These are phyloP conservation scores for Yamadazyma insecticola DNA, from an alignment of 805 yeast species.

Conservation along the genomic window DNA sequence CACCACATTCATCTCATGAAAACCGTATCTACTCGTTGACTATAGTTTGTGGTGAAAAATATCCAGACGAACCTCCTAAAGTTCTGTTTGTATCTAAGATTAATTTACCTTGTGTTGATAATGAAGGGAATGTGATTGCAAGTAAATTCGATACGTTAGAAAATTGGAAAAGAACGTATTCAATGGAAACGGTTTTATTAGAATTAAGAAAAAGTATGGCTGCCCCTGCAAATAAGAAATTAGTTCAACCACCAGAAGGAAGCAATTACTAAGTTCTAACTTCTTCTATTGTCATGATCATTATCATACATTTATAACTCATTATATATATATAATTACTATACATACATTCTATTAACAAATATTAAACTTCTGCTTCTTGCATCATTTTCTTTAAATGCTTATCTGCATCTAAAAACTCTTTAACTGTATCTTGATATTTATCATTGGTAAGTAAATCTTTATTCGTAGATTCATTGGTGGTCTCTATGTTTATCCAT, in stretches of 20 bases:
- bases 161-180: slow-evolving; percentile 85
- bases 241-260: slow-evolving; percentile 92
- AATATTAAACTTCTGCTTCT: slow-evolving; percentile 8
- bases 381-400: slow-evolving; percentile 32
- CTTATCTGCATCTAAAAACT: slow-evolving; percentile 34
- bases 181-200: slow-evolving; percentile 87
- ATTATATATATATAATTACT: slow-evolving; percentile 1
- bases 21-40: slow-evolving; percentile 85
- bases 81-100: slow-evolving; percentile 79
- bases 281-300: slow-evolving; percentile 1
- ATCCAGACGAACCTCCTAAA: slow-evolving; percentile 86
- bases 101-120: slow-evolving; percentile 87
- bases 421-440: slow-evolving; percentile 23
- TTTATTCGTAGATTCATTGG: slow-evolving; percentile 28
- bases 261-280: slow-evolving; percentile 40
- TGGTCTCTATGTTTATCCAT: slow-evolving; percentile 39
- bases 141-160: slow-evolving; percentile 60
- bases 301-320: neutral
- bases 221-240: slow-evolving; percentile 69
- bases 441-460: slow-evolving; percentile 17
- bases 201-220: slow-evolving; percentile 89
- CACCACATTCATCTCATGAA: slow-evolving; percentile 87
- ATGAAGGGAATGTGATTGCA: slow-evolving; percentile 46
- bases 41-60: slow-evolving; percentile 74
- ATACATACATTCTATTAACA: neutral